phyloP scores from a whole-genome alignment of 805 yeast species.

The Barnettozyma californica region DNA sequence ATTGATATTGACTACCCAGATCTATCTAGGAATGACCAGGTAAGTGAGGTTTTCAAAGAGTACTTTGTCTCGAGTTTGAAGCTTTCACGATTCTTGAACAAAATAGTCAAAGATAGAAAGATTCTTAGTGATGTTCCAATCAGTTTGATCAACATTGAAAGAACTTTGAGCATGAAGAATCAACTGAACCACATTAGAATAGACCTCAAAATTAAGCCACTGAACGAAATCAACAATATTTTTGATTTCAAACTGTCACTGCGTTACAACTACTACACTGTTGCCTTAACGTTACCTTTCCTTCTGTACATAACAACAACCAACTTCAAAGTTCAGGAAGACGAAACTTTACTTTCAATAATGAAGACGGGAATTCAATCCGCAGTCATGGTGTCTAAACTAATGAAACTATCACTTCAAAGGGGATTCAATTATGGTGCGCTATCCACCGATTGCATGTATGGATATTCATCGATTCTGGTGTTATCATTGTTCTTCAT shows the following conservation, averaged over 20 bases:
- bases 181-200: slow-evolving; percentile 32
- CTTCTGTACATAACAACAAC: slow-evolving; percentile 35
- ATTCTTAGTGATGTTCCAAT: slow-evolving; percentile 32
- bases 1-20: slow-evolving; percentile 38
- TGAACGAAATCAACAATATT: slow-evolving; percentile 23
- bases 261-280: slow-evolving; percentile 37
- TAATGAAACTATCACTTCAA: slow-evolving; percentile 30
- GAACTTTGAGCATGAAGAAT: slow-evolving; percentile 32
- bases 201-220: slow-evolving; percentile 28
- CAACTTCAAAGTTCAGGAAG: slow-evolving; percentile 31
- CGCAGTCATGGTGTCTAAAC: slow-evolving; percentile 34
- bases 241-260: slow-evolving; percentile 38
- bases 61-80: slow-evolving; percentile 32
- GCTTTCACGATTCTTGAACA: slow-evolving; percentile 33
- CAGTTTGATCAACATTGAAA: slow-evolving; percentile 35
- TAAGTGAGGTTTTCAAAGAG: slow-evolving; percentile 24
- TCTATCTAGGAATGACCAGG: slow-evolving; percentile 5
- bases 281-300: slow-evolving; percentile 39
- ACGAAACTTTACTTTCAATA: slow-evolving; percentile 37
- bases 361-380: slow-evolving; percentile 37
- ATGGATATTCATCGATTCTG: slow-evolving; percentile 39
- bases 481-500: slow-evolving; percentile 37
- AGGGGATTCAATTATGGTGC: slow-evolving; percentile 36
- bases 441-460: slow-evolving; percentile 38
- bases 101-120: slow-evolving; percentile 36